A percentile compares a stretch with the other conserved stretches of the same genome.
phyloP scores from a whole-genome alignment of 148 eudicot genomes.

The Mesembryanthemum crystallinum region DNA sequence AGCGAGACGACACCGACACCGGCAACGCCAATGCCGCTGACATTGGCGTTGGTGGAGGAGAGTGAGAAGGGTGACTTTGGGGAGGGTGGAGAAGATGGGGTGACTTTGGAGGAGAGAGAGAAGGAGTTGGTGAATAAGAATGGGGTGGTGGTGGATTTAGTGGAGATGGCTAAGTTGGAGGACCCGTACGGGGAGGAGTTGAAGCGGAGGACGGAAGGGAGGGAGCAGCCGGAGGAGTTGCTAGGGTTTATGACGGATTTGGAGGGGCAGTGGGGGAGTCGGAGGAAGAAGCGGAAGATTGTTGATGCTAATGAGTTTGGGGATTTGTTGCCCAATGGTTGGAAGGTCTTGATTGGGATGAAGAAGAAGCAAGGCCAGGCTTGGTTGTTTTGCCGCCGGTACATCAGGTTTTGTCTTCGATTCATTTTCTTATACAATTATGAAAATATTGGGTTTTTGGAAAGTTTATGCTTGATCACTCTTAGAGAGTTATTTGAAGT shows the following conservation, averaged over 20 bases:
- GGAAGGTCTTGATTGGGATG: slow-evolving; percentile 63
- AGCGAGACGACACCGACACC: neutral
- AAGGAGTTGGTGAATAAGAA: slow-evolving; percentile 53
- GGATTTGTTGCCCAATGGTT: slow-evolving; percentile 69
- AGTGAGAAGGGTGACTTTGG: no score
- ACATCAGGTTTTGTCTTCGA: slow-evolving; percentile 50
- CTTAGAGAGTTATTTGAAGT: neutral
- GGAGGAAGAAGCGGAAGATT: slow-evolving; percentile 78
- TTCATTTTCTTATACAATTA: neutral
- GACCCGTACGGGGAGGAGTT: slow-evolving; percentile 61
- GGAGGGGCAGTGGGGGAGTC: slow-evolving; percentile 86
- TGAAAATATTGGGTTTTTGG: neutral
- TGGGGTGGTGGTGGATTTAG: slow-evolving; percentile 61
- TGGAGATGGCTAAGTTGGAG: slow-evolving; percentile 43
- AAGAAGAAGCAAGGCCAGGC: slow-evolving; percentile 76
- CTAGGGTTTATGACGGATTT: slow-evolving; percentile 61
- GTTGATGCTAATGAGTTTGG: slow-evolving; percentile 80
- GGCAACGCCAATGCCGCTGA: neutral
- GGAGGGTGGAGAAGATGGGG: slow-evolving; percentile 23
- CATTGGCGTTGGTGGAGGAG: slow-evolving; percentile 27
- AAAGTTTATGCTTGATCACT: neutral
- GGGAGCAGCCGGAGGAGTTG: slow-evolving; percentile 55
- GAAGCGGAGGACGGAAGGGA: slow-evolving; percentile 49
- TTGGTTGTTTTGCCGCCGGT: slow-evolving; percentile 74
- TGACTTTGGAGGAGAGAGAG: slow-evolving; percentile 40